These are phyloP conservation scores for Rhynchospora pubera DNA, from an alignment of 176 grass and related monocot genomes.

Conservation along the genomic window DNA sequence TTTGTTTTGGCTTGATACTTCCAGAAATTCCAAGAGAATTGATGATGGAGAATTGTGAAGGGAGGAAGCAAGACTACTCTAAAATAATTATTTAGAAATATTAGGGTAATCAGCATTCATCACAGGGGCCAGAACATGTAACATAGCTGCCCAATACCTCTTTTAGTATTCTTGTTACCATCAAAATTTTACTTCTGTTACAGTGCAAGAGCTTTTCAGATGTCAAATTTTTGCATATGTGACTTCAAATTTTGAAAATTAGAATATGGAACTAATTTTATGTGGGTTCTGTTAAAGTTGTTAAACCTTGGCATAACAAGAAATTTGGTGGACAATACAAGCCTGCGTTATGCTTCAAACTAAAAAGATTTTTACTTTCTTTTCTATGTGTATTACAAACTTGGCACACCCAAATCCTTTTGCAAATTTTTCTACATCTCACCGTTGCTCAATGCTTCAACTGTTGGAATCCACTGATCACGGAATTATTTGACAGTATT, in stretches of 20 bases:
- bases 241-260: neutral
- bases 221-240: neutral
- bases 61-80: neutral
- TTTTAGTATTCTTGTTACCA: neutral
- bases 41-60: slow-evolving; percentile 22
- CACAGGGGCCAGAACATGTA: neutral
- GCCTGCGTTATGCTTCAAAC: neutral
- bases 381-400: neutral
- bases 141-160: neutral
- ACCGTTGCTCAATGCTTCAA: neutral
- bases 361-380: neutral
- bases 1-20: neutral
- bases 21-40: neutral
- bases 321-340: neutral
- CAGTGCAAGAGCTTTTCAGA: neutral
- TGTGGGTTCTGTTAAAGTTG: neutral
- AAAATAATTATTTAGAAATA: neutral
- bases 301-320: neutral
- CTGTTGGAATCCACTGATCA: no score
- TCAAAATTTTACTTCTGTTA: slow-evolving; percentile 3
- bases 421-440: neutral
- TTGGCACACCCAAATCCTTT: neutral
- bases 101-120: neutral
- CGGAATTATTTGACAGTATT: no score
- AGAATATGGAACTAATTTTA: neutral